phyloP scores from a whole-genome alignment of 768 basidiomycete species.

The Leucogyrophana mollusca region DNA sequence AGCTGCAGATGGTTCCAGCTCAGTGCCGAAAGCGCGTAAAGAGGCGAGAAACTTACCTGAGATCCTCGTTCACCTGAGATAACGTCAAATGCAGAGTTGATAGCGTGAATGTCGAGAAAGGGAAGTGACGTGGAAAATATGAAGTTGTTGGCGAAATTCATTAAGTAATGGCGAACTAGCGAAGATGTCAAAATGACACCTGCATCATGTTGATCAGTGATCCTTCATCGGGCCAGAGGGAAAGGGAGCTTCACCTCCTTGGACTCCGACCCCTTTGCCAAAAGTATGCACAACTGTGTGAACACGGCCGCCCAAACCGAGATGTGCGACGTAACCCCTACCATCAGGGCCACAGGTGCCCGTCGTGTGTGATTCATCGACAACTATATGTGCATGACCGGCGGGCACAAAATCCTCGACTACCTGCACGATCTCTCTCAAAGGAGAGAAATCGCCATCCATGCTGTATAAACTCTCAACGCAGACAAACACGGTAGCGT shows the following conservation, averaged over 20 bases:
- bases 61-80: conserved; percentile 13
- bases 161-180: conserved; percentile 15
- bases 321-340: conserved; percentile 40
- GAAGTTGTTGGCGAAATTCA: conserved; percentile 18
- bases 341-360: conserved; percentile 50
- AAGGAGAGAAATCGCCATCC: conserved; percentile 56
- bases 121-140: conserved; percentile 22
- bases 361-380: conserved; percentile 60
- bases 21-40: conserved; percentile 68
- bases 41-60: conserved; percentile 57
- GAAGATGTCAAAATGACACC: conserved; percentile 18
- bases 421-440: conserved; percentile 39
- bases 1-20: conserved; percentile 24
- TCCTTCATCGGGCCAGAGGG: too few relatives aligned
- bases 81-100: conserved; percentile 41
- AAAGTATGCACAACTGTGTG: conserved; percentile 52
- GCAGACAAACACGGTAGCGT: conserved; percentile 41
- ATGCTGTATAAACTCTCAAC: conserved; percentile 60
- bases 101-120: conserved; percentile 16
- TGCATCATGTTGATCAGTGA: not conserved
- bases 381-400: conserved; percentile 41
- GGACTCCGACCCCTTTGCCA: conserved; percentile 38
- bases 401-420: conserved; percentile 36
- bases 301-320: conserved; percentile 43
- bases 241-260: conserved; percentile 13